Conservation (phyloP, 2,329 filamentous ascomycete species). For the Arthrobotrys conoides region DNA sequence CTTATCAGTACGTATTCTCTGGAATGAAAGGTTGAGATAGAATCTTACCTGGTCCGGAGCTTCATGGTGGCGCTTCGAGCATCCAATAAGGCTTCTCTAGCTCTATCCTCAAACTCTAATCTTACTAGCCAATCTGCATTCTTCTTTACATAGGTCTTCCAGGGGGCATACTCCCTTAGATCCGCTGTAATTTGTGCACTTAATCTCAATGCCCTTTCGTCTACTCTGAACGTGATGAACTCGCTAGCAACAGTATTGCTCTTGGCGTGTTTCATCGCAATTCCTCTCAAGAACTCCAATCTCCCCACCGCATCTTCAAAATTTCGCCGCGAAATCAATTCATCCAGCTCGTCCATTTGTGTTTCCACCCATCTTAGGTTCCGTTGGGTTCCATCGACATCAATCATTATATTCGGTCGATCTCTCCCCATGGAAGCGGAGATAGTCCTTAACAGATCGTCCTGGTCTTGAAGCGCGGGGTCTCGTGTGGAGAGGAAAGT, state of each 20-base stretch:
- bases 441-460: slow-evolving; percentile 82
- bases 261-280: slow-evolving; percentile 81
- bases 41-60: slow-evolving; percentile 81
- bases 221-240: slow-evolving; percentile 91
- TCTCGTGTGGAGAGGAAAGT: slow-evolving; percentile 87
- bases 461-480: slow-evolving; percentile 81
- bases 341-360: slow-evolving; percentile 95
- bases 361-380: slow-evolving; percentile 95
- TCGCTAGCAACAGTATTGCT: slow-evolving; percentile 90
- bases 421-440: slow-evolving; percentile 80
- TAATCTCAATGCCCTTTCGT: slow-evolving; percentile 83
- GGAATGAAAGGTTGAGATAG: not conserved
- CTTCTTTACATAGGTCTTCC: slow-evolving; percentile 81
- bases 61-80: slow-evolving; percentile 83
- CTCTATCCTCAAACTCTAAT: slow-evolving; percentile 90
- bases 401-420: slow-evolving; percentile 81
- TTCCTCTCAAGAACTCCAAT: slow-evolving; percentile 85
- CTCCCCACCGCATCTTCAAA: slow-evolving; percentile 87
- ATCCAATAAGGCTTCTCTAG: slow-evolving; percentile 86
- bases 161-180: slow-evolving; percentile 82
- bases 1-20: not conserved
- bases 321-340: slow-evolving; percentile 90
- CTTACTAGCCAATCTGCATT: slow-evolving; percentile 88
- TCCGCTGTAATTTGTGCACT: slow-evolving; percentile 82
- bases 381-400: slow-evolving; percentile 96